Conservation (phyloP, 805 yeast genomes). For the Candida lessepsii region DNA sequence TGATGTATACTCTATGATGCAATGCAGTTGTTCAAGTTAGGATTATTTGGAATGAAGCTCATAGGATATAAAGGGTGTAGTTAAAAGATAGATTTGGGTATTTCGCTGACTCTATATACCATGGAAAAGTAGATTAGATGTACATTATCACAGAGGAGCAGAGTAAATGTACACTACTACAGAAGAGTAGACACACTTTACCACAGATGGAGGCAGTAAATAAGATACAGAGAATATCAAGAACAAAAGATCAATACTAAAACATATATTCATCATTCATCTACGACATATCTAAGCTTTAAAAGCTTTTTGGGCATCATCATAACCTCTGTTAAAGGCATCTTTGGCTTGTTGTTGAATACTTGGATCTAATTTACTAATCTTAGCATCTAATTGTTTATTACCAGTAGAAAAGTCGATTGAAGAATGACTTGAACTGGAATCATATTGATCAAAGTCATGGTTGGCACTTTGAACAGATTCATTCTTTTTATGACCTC, state of each 20-base stretch:
- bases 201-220: too few relatives aligned
- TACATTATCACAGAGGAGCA: too few relatives aligned
- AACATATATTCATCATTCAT: constrained; percentile 5
- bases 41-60: not conserved
- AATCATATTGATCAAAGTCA: constrained; percentile 8
- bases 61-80: too few relatives aligned
- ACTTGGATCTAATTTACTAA: constrained; percentile 31
- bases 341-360: constrained; percentile 40
- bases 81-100: too few relatives aligned
- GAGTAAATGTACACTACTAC: too few relatives aligned
- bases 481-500: constrained; percentile 2
- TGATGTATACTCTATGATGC: constrained; percentile 57
- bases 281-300: constrained; percentile 12
- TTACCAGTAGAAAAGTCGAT: constrained; percentile 37
- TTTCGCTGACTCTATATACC: too few relatives aligned
- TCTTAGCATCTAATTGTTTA: constrained; percentile 33
- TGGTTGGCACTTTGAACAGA: constrained; percentile 5
- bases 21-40: constrained; percentile 67
- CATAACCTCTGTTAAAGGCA: constrained; percentile 40
- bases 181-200: too few relatives aligned
- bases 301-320: constrained; percentile 33
- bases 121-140: too few relatives aligned
- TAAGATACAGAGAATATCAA: not conserved
- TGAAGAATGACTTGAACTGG: constrained; percentile 12
- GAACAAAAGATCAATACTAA: not conserved